Evolutionary conservation across 805 yeast genomes (phyloP).

Genomic region (Candida namnaoensis): DNA sequence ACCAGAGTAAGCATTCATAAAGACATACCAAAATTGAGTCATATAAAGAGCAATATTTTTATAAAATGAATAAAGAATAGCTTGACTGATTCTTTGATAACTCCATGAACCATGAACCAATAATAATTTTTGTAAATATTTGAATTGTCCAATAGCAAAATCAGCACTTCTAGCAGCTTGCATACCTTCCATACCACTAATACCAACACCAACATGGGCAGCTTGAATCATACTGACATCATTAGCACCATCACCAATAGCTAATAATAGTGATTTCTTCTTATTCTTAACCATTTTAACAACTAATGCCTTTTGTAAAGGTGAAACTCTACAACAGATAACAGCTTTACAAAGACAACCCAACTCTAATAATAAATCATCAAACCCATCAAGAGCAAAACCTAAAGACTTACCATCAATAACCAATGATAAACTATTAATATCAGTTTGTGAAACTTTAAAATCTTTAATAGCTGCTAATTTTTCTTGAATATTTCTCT

Average conservation of each 20-base stretch:
- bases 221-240: constrained; percentile 99
- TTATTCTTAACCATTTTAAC: constrained; percentile 89
- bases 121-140: constrained; percentile 69
- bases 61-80: constrained; percentile 90
- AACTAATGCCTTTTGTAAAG: constrained; percentile 92
- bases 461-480: constrained; percentile 63
- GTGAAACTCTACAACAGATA: constrained; percentile 96
- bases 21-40: constrained; percentile 98
- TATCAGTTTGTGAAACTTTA: constrained; percentile 57
- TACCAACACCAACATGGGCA: constrained; percentile 98
- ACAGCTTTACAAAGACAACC: constrained; percentile 92
- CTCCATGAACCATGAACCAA: constrained; percentile 98
- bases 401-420: constrained; percentile 92
- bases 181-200: constrained; percentile 99
- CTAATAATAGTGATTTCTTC: constrained; percentile 64
- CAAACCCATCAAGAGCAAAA: constrained; percentile 80
- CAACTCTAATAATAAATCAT: constrained; percentile 66
- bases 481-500: constrained; percentile 64
- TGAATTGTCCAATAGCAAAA: constrained; percentile 93
- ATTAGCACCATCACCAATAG: constrained; percentile 98
- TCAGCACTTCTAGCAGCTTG: constrained; percentile 99
- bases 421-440: constrained; percentile 75
- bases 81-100: constrained; percentile 87
- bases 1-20: constrained; percentile 87
- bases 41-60: constrained; percentile 91